Evolutionary conservation across 305 asterid species (phyloP).

Genomic region (Solanum hybrid): DNA sequence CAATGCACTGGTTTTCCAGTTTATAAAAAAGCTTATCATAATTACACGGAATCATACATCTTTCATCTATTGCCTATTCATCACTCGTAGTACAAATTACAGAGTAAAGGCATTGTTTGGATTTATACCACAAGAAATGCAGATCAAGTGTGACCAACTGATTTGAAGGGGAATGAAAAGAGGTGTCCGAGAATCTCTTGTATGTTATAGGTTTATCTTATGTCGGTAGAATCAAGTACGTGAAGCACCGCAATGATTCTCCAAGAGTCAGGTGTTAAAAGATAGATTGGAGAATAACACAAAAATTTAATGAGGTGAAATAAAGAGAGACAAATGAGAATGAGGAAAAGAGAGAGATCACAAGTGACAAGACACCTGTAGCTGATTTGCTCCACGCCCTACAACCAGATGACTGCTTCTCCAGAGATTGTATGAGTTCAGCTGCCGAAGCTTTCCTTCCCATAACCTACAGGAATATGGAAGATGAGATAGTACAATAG

Average conservation of each 20-base stretch:
- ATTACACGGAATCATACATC: neutral
- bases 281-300: neutral
- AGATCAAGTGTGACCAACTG: neutral
- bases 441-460: neutral
- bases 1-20: neutral
- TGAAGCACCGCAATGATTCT: neutral
- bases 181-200: neutral
- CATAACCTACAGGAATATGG: neutral
- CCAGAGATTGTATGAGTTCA: conserved; percentile 5
- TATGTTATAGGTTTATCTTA: neutral
- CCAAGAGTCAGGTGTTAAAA: neutral
- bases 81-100: neutral
- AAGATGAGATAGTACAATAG: neutral
- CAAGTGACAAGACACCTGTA: neutral
- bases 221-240: neutral
- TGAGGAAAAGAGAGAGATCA: neutral
- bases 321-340: neutral
- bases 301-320: neutral
- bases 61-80: neutral
- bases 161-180: neutral
- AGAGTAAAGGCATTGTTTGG: neutral
- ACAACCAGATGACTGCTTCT: conserved; percentile 2
- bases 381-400: neutral
- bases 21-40: neutral
- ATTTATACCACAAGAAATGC: neutral